These are phyloP conservation scores for Tylopilus vinaceipallidus DNA, from an alignment of 768 basidiomycete genomes.

Conservation along the genomic window DNA sequence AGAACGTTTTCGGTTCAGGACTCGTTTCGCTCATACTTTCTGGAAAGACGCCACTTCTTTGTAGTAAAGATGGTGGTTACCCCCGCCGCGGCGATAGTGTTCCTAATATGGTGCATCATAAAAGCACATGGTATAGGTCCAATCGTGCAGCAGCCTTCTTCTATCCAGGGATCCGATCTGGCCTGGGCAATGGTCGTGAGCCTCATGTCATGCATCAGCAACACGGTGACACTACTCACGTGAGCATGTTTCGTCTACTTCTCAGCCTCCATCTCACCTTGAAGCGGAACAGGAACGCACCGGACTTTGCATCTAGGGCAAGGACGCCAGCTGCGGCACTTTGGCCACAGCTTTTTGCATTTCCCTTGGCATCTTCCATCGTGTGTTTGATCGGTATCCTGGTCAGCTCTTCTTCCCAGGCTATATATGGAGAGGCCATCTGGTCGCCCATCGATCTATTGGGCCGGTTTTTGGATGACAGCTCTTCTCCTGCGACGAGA, in stretches of 20 bases:
- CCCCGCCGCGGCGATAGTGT: constrained; percentile 65
- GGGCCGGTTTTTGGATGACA: constrained; percentile 62
- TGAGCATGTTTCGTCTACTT: constrained; percentile 31
- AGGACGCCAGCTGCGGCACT: constrained; percentile 55
- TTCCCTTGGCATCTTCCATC: constrained; percentile 70
- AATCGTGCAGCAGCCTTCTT: constrained; percentile 63
- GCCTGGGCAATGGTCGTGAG: constrained; percentile 75
- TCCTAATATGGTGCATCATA: constrained; percentile 77
- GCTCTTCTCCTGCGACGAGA: constrained; percentile 60
- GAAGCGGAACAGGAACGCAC: constrained; percentile 52
- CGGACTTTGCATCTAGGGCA: constrained; percentile 72
- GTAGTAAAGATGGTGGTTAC: constrained; percentile 73
- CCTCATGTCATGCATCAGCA: constrained; percentile 77
- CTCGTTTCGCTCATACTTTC: constrained; percentile 10
- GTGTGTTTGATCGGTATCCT: constrained; percentile 81
- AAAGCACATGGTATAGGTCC: constrained; percentile 78
- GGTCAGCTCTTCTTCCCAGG: constrained; percentile 72
- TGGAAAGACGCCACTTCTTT: constrained; percentile 68
- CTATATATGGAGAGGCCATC: constrained; percentile 73
- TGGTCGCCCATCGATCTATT: constrained; percentile 79
- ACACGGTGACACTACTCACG: constrained; percentile 74
- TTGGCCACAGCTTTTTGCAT: constrained; percentile 64
- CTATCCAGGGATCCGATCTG: constrained; percentile 62
- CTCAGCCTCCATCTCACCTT: constrained; percentile 14
- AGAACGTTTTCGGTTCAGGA: constrained; percentile 6